A percentile compares a stretch with the other conserved stretches of the same genome.
Conservation (phyloP, 352 stramenopile species). For the Aphanomyces euteiches region DNA sequence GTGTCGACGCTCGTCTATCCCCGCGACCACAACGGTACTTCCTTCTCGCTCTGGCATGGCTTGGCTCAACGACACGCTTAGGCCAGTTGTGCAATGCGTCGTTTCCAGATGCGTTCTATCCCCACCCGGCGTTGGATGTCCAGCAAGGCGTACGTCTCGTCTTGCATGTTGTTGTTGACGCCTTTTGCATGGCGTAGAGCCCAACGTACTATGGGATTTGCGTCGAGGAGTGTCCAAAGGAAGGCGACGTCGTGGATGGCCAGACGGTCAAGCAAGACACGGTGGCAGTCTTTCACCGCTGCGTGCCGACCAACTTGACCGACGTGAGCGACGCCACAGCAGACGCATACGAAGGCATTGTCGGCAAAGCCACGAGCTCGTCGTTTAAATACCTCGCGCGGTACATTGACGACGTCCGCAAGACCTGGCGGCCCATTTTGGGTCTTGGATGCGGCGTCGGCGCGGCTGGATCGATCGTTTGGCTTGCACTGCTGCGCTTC, state of each 20-base stretch:
- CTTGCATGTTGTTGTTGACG: too few species aligned
- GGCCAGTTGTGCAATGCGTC: constrained; percentile 14
- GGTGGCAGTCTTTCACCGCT: not conserved
- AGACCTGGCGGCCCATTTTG: constrained; percentile 36
- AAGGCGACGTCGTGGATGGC: constrained; percentile 8
- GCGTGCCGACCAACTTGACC: constrained; percentile 1
- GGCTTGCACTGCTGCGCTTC: constrained; percentile 73
- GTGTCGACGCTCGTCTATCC: constrained; percentile 1
- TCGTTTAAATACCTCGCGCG: constrained; percentile 12
- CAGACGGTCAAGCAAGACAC: not conserved
- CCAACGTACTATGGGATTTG: constrained; percentile 20
- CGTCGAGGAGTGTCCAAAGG: not conserved
- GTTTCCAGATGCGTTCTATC: not conserved
- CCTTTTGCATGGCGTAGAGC: not conserved
- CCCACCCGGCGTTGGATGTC: not conserved
- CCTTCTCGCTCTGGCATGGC: not conserved
- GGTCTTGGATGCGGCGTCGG: constrained; percentile 50
- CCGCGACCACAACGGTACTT: constrained; percentile 1
- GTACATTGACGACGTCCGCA: constrained; percentile 10
- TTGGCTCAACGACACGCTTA: not conserved
- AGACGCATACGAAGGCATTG: not conserved
- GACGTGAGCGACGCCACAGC: not conserved
- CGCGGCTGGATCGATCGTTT: constrained; percentile 56
- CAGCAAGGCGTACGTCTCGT: not conserved
- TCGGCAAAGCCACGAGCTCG: not conserved